Conservation (phyloP, 331 rosid genomes). For the Acacia pycnantha region DNA sequence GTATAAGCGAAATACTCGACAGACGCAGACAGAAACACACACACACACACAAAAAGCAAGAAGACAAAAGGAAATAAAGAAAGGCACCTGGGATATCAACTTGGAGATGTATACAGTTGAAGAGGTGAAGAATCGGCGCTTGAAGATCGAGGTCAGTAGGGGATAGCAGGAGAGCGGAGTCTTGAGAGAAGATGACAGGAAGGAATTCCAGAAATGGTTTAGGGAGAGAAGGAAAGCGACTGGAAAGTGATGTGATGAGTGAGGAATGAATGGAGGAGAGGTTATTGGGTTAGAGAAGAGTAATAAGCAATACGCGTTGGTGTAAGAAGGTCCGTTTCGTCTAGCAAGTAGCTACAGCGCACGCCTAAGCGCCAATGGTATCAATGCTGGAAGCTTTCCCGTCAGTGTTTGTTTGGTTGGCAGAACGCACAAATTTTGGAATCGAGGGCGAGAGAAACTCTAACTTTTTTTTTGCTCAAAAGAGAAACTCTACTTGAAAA, state of each 20-base stretch:
- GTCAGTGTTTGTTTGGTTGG: not conserved
- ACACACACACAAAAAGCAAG: too few relatives aligned
- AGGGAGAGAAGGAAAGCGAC: not conserved
- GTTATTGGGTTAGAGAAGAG: not conserved
- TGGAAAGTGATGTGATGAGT: not conserved
- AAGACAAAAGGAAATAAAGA: not conserved
- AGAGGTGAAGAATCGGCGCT: not conserved
- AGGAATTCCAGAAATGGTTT: not conserved
- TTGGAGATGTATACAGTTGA: not conserved
- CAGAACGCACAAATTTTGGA: not conserved
- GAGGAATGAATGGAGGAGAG: not conserved
- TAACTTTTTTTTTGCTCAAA: too few relatives aligned
- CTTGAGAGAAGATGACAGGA: not conserved
- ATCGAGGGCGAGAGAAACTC: too few relatives aligned
- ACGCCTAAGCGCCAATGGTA: not conserved
- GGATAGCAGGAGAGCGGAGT: not conserved
- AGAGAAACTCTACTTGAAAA: too few relatives aligned
- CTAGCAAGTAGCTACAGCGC: not conserved
- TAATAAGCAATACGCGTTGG: not conserved
- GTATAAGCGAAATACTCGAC: not conserved
- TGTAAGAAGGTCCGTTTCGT: not conserved
- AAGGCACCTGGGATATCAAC: not conserved
- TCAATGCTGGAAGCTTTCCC: not conserved
- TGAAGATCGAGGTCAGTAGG: not conserved
- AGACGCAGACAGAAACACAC: not conserved